Evolutionary conservation across 2,329 filamentous ascomycete species (phyloP).

Genomic region (Myriosclerotinia curreyana): DNA sequence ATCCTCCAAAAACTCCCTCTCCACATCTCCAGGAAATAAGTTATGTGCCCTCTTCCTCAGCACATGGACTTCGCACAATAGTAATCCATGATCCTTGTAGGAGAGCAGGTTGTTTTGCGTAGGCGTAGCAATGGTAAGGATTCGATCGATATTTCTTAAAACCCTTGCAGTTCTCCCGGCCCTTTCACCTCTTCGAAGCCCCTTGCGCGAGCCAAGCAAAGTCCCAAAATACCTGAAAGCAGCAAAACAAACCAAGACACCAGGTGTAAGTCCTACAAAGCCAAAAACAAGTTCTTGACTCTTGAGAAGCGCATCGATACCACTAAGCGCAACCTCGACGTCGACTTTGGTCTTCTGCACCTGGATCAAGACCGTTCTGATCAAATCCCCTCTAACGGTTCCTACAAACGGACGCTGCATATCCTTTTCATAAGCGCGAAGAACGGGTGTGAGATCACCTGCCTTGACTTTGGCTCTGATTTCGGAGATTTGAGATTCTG

Average conservation of each 20-base stretch:
- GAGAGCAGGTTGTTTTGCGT: constrained; percentile 72
- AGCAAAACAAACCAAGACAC: constrained; percentile 81
- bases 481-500: constrained; percentile 66
- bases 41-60: constrained; percentile 66
- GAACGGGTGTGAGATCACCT: constrained; percentile 87
- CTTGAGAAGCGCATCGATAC: constrained; percentile 90
- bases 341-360: constrained; percentile 99
- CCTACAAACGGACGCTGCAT: constrained; percentile 78
- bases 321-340: constrained; percentile 90
- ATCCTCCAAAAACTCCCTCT: constrained; percentile 85
- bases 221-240: constrained; percentile 67
- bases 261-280: constrained; percentile 92
- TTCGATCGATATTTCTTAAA: constrained; percentile 83
- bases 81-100: constrained; percentile 87
- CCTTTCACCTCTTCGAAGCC: constrained; percentile 61
- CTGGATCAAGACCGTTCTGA: constrained; percentile 89
- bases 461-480: constrained; percentile 80
- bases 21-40: constrained; percentile 70
- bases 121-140: constrained; percentile 65
- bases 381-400: constrained; percentile 78
- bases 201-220: constrained; percentile 67
- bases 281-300: constrained; percentile 97
- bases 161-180: constrained; percentile 72
- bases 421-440: constrained; percentile 88
- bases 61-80: constrained; percentile 86